Conservation (phyloP, 2,329 filamentous ascomycete genomes). For the Mycosphaerella sp. region DNA sequence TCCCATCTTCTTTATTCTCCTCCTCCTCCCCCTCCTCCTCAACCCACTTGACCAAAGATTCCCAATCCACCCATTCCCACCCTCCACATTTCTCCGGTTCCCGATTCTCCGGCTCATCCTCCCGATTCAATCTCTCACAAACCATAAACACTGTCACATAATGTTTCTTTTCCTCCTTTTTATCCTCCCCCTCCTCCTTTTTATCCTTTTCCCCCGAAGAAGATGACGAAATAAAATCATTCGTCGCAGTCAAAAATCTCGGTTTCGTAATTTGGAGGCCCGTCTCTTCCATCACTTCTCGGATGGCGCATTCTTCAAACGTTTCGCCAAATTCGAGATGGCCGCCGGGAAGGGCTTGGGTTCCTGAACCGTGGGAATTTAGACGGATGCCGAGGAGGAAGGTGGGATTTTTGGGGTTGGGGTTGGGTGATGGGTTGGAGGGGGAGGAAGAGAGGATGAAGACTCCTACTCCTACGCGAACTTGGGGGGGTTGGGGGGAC, state of each 20-base stretch:
- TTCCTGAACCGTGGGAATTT: slow-evolving; percentile 41
- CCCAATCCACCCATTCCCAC: slow-evolving; percentile 51
- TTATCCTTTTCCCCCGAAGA: too few species aligned
- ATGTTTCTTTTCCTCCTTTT: slow-evolving; percentile 47
- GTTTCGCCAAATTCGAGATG: slow-evolving; percentile 66
- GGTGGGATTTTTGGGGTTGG: slow-evolving; percentile 29
- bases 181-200: slow-evolving; percentile 27
- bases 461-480: slow-evolving; percentile 44
- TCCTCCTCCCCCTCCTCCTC: slow-evolving; percentile 22
- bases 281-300: slow-evolving; percentile 67
- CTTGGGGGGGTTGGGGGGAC: too few species aligned
- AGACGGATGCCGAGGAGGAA: slow-evolving; percentile 45
- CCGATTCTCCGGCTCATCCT: slow-evolving; percentile 42
- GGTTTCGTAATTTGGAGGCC: slow-evolving; percentile 51
- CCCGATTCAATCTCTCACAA: slow-evolving; percentile 45
- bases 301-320: slow-evolving; percentile 54
- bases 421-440: too few species aligned
- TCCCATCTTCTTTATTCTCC: slow-evolving; percentile 22
- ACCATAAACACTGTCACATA: slow-evolving; percentile 68
- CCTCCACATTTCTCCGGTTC: slow-evolving; percentile 51
- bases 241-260: slow-evolving; percentile 56
- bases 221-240: slow-evolving; percentile 54
- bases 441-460: slow-evolving; percentile 33
- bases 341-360: slow-evolving; percentile 57
- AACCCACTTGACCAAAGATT: slow-evolving; percentile 36